Conservation (phyloP, 2,329 filamentous ascomycete species). For the Cyclaneusma minus region DNA sequence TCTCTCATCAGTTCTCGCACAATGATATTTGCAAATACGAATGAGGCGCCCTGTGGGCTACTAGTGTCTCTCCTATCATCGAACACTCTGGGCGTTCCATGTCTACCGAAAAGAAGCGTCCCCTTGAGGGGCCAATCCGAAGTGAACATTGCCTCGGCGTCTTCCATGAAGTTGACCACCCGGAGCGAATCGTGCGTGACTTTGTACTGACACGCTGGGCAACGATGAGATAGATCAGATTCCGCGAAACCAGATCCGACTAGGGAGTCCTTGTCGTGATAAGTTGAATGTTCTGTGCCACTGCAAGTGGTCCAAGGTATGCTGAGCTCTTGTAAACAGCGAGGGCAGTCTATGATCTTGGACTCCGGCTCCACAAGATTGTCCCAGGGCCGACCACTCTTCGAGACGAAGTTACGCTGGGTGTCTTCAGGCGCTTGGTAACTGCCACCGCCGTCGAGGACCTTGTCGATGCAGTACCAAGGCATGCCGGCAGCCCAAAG, state of each 20-base stretch:
- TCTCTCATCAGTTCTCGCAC: too few relatives aligned
- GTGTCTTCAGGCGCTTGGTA: slow-evolving; percentile 33
- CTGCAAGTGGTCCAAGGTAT: slow-evolving; percentile 46
- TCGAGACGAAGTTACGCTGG: slow-evolving; percentile 27
- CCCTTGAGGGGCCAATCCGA: slow-evolving; percentile 45
- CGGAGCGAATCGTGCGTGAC: slow-evolving; percentile 43
- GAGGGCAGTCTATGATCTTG: slow-evolving; percentile 38
- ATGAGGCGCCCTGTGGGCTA: too few relatives aligned
- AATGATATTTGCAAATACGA: too few relatives aligned
- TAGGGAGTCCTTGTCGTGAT: slow-evolving; percentile 19
- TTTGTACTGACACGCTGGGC: slow-evolving; percentile 30
- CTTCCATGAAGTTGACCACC: slow-evolving; percentile 43
- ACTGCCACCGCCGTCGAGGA: slow-evolving; percentile 42
- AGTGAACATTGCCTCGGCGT: slow-evolving; percentile 32
- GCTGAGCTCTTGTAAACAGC: slow-evolving; percentile 25
- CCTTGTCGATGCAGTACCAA: slow-evolving; percentile 41
- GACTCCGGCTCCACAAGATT: slow-evolving; percentile 33
- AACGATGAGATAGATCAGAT: slow-evolving; percentile 32
- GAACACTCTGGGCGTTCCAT: slow-evolving; percentile 30
- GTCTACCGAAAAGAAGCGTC: slow-evolving; percentile 40
- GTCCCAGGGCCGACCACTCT: slow-evolving; percentile 40
- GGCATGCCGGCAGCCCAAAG: slow-evolving; percentile 51
- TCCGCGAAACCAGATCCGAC: slow-evolving; percentile 46
- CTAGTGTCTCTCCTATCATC: slow-evolving; percentile 8
- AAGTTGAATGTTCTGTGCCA: slow-evolving; percentile 19